phyloP scores from a whole-genome alignment of 257 asterid species.

The Solanum paucissectum region DNA sequence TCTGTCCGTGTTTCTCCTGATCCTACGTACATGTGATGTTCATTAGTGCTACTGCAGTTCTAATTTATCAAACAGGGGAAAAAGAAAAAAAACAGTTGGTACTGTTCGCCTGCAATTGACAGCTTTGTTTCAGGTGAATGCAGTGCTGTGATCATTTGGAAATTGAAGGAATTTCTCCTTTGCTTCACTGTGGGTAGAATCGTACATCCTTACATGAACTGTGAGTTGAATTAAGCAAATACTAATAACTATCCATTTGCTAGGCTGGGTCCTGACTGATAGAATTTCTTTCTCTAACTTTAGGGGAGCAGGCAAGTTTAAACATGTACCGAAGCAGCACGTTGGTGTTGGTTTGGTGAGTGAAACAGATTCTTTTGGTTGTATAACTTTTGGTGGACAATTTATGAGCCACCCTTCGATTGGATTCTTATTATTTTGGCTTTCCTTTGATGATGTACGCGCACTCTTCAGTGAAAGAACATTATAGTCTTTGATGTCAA shows the following conservation, averaged over 20 bases:
- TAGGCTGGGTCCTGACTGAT: background rate
- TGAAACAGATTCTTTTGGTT: background rate
- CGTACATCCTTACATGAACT: background rate
- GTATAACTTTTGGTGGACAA: background rate
- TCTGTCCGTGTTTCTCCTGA: background rate
- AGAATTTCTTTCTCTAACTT: background rate
- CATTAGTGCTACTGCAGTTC: background rate
- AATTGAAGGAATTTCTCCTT: background rate
- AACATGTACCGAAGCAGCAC: background rate
- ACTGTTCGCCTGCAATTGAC: background rate
- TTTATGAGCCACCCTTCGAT: background rate
- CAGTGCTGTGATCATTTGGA: background rate
- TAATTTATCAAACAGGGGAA: background rate
- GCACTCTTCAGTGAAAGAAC: background rate
- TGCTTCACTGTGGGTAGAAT: background rate
- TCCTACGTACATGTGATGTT: background rate
- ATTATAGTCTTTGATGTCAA: background rate
- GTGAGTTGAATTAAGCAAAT: background rate
- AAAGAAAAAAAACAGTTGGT: background rate
- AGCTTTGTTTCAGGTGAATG: background rate
- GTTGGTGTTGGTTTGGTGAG: background rate
- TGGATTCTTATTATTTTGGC: background rate
- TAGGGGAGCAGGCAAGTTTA: background rate
- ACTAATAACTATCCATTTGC: background rate
- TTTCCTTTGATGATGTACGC: background rate